These are phyloP conservation scores for Carex cristatella DNA, from an alignment of 176 grass and related monocot species.

Conservation along the genomic window DNA sequence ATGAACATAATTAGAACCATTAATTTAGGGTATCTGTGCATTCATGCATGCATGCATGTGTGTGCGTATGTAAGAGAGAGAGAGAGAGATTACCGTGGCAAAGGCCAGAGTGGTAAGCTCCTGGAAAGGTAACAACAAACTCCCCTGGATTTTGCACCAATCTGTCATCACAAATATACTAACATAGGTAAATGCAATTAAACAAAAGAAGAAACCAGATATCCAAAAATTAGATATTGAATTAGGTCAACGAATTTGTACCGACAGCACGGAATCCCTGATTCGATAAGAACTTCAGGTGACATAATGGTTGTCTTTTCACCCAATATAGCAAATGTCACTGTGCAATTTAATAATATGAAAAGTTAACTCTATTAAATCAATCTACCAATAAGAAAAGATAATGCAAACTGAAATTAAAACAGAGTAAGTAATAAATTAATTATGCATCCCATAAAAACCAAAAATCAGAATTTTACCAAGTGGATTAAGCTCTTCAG, in stretches of 20 bases:
- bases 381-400: too few species aligned
- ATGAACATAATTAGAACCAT: background rate
- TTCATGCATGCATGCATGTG: background rate
- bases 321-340: conserved; percentile 71
- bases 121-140: conserved; percentile 94
- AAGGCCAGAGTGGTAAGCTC: conserved; percentile 85
- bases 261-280: conserved; percentile 93
- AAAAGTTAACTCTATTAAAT: background rate
- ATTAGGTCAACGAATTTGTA: conserved; percentile 8
- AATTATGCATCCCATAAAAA: background rate
- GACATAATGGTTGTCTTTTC: conserved; percentile 90
- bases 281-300: conserved; percentile 70
- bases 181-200: background rate
- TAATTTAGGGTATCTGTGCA: background rate
- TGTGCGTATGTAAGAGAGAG: background rate
- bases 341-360: conserved; percentile 27
- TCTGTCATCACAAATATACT: conserved; percentile 28
- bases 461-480: conserved; percentile 28
- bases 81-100: conserved; percentile 52
- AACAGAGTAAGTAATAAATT: background rate
- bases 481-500: conserved; percentile 65
- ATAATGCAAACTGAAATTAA: background rate
- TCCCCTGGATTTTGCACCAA: conserved; percentile 98
- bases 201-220: conserved; percentile 8
- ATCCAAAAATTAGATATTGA: background rate